Conservation (phyloP, 2,329 filamentous ascomycete species). For the Pestalotiopsis sp. region DNA sequence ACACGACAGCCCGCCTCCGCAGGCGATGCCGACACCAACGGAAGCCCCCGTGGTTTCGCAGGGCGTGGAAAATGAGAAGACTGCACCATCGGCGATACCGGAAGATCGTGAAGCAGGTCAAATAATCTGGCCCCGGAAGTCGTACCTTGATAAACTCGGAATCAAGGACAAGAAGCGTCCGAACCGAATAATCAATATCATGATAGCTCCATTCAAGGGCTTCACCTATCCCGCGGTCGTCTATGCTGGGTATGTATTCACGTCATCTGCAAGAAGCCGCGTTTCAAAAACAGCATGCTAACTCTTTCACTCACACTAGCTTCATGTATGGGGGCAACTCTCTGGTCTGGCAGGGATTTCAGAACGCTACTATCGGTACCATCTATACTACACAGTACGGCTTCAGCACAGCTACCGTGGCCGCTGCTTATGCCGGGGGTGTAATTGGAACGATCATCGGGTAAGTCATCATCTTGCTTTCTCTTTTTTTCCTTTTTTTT, state of each 20-base stretch:
- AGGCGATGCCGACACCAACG: slow-evolving; percentile 19
- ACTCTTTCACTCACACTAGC: slow-evolving; percentile 3
- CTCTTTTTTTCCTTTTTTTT: slow-evolving; percentile 28
- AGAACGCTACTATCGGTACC: slow-evolving; percentile 31
- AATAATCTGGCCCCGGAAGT: slow-evolving; percentile 33
- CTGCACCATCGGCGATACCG: background rate
- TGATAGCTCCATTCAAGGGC: slow-evolving; percentile 30
- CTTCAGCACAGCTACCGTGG: slow-evolving; percentile 27
- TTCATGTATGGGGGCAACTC: slow-evolving; percentile 33
- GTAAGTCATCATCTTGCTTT: slow-evolving; percentile 28
- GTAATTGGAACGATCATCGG: slow-evolving; percentile 11
- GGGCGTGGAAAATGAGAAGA: background rate
- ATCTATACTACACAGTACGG: slow-evolving; percentile 31
- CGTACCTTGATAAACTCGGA: slow-evolving; percentile 35
- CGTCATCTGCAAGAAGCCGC: background rate
- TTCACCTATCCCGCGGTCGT: slow-evolving; percentile 32
- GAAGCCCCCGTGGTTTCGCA: background rate
- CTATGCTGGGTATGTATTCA: slow-evolving; percentile 34
- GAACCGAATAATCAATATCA: slow-evolving; percentile 37
- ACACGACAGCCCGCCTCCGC: slow-evolving; percentile 22
- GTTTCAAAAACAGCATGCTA: background rate
- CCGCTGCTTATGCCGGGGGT: slow-evolving; percentile 27
- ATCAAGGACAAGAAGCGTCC: slow-evolving; percentile 36
- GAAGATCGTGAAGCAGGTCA: slow-evolving; percentile 28
- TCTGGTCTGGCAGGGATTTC: slow-evolving; percentile 30